Conservation (phyloP, 805 yeast genomes). For the Wickerhamiella brachini region DNA sequence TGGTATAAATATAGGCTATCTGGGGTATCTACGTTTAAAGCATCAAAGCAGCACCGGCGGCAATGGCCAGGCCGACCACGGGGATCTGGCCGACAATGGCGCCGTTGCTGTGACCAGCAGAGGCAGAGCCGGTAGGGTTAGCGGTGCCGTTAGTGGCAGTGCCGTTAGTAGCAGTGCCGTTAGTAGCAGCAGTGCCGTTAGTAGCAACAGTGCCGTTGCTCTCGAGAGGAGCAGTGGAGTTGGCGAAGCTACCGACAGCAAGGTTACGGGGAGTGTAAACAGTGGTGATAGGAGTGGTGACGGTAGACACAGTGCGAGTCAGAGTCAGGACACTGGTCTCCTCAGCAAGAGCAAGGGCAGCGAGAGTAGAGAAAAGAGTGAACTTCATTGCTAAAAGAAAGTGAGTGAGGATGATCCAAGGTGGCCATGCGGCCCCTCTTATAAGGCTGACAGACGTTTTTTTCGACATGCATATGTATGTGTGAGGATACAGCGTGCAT, state of each 20-base stretch:
- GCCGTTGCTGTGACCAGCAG: conserved; percentile 3
- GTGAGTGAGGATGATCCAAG: not conserved
- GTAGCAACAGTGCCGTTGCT: conserved; percentile 6
- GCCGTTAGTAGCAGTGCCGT: conserved; percentile 7
- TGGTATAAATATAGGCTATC: not conserved
- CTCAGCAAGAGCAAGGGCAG: conserved; percentile 7
- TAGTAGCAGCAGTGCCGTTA: conserved; percentile 9
- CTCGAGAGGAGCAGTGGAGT: conserved; percentile 6
- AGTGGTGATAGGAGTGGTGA: conserved; percentile 6
- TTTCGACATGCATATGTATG: not conserved
- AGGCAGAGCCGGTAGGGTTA: conserved; percentile 10
- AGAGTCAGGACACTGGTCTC: not conserved
- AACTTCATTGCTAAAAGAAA: conserved; percentile 9
- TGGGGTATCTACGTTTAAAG: not conserved
- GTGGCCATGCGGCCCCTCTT: not conserved
- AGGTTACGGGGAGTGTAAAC: conserved; percentile 1
- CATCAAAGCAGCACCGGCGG: conserved; percentile 17
- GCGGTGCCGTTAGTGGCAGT: conserved; percentile 11
- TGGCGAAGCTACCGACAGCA: conserved; percentile 9
- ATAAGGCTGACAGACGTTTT: not conserved
- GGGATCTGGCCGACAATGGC: conserved; percentile 14
- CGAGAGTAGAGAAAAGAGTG: conserved; percentile 6
- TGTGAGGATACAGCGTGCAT: not conserved
- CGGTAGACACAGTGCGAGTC: conserved; percentile 4
- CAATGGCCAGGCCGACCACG: conserved; percentile 16